phyloP scores from a whole-genome alignment of 495 filamentous ascomycete genomes.

The Hypoxylon fuscum region DNA sequence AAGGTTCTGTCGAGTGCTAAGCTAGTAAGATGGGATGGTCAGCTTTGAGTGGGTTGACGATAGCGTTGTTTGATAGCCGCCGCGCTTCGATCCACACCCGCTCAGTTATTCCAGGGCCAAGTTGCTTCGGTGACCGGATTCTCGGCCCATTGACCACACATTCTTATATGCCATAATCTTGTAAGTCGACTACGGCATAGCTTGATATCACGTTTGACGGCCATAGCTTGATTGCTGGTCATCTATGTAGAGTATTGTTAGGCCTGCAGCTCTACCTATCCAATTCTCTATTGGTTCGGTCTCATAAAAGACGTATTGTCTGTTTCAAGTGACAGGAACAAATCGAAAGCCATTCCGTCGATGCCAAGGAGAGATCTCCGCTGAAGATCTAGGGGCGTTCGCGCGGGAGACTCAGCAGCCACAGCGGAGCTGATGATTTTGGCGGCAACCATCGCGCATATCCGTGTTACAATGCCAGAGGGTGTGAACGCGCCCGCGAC shows the following conservation, averaged over 20 bases:
- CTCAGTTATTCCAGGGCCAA: conserved; percentile 3
- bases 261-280: neutral
- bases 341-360: conserved; percentile 26
- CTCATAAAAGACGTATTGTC: conserved; percentile 1
- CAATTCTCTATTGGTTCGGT: conserved; percentile 4
- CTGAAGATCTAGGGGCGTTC: conserved; percentile 30
- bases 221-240: neutral
- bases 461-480: conserved; percentile 22
- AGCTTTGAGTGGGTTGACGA: conserved; percentile 14
- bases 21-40: conserved; percentile 5
- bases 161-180: conserved; percentile 19
- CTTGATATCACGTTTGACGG: neutral
- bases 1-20: neutral
- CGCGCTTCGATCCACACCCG: conserved; percentile 4
- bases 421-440: conserved; percentile 24
- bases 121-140: conserved; percentile 6
- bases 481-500: conserved; percentile 27
- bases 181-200: neutral
- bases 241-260: neutral
- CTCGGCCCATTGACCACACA: conserved; percentile 14
- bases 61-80: conserved; percentile 17
- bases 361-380: conserved; percentile 39
- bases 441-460: conserved; percentile 18
- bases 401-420: conserved; percentile 19
- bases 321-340: conserved; percentile 6